Base-by-base conservation (phyloP, 75 land plant genomes). In the Picea sitchensis region DNA sequence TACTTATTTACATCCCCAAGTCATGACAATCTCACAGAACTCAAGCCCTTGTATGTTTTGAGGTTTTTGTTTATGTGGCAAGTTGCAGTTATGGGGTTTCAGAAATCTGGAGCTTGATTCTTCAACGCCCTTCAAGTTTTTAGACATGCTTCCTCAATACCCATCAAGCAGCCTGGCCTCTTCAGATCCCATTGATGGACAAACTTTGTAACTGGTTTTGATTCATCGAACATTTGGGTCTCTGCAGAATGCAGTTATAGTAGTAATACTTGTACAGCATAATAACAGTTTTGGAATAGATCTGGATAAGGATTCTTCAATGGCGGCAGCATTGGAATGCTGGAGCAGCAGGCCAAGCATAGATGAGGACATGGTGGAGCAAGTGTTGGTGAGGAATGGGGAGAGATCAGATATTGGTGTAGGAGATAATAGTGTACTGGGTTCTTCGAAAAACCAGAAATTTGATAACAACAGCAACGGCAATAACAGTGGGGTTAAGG, bases 291-390 rank as follows among this genome's bases (percentile, higher is more conserved):
- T 41, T 58, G 14, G 76, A 31, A 58, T 30, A 32, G 76, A 75
- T 75, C 76, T 26, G 30, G 34, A 58, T 2, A 75, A 51, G 56
- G 38, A 18, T 26, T 61, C 60, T n/a, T 65, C 73, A 71, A 92
- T 90, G 92, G 88, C 90, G 4, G 90, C 90, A 11, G 92, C 94
- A 6, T 67, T 92, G 47, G 92, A 90, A 76, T 92, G 94, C 81
- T 92, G 94, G 94, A 87, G 91, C 12, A 83, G 94, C 23, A 78
- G 90, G 14, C 75, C 90, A 4, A 92, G 92, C 84, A 90, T 89
- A 14, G 94, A 92, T 59, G 94, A 92, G 65, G 94, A 92, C 65
- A 65, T 84, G 83, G 87, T 88, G 78, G 94, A 90, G 84, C 90
- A 90, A 67, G 94, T 84, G 11, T 79, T 90, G 75, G 86, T 92